A percentile compares a stretch with the other conserved stretches of the same genome.
Conservation (phyloP, 805 yeast genomes). For the Yarrowia hollandica region DNA sequence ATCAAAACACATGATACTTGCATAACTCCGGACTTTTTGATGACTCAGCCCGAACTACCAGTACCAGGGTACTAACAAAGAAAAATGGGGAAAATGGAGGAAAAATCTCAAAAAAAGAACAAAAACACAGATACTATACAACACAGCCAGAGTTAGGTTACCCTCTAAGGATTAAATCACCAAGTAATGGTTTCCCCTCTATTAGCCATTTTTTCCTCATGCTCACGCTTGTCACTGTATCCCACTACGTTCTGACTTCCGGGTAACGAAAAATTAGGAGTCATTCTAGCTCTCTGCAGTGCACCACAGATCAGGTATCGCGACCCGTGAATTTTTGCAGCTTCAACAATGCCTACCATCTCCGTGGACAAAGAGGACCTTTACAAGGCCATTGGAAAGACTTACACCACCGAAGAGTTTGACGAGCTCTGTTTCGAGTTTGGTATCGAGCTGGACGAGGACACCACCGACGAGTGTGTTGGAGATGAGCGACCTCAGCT, state of each 20-base stretch:
- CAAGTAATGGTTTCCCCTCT: too few relatives aligned
- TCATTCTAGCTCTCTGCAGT: neutral
- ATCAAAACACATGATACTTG: too few relatives aligned
- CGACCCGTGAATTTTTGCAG: neutral
- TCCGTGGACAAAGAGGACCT: conserved; percentile 93
- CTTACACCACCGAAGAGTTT: conserved; percentile 77
- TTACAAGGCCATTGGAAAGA: conserved; percentile 68
- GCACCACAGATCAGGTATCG: conserved; percentile 9
- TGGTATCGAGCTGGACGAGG: conserved; percentile 97
- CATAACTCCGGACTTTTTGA: too few relatives aligned
- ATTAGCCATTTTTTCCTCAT: too few relatives aligned
- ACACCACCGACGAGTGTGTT: conserved; percentile 79
- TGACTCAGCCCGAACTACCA: too few relatives aligned
- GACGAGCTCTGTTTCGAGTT: conserved; percentile 97
- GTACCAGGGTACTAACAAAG: too few relatives aligned
- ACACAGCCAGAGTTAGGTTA: too few relatives aligned
- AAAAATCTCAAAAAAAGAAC: too few relatives aligned
- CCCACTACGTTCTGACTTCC: neutral
- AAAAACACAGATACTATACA: too few relatives aligned
- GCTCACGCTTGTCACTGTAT: too few relatives aligned
- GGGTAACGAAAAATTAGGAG: conserved; percentile 29
- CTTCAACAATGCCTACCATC: conserved; percentile 81
- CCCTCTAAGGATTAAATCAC: too few relatives aligned
- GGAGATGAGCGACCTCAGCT: conserved; percentile 97
- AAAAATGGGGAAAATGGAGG: too few relatives aligned